Base-by-base conservation (phyloP, 306 rosid genomes). In the Cucurbita pepo region DNA sequence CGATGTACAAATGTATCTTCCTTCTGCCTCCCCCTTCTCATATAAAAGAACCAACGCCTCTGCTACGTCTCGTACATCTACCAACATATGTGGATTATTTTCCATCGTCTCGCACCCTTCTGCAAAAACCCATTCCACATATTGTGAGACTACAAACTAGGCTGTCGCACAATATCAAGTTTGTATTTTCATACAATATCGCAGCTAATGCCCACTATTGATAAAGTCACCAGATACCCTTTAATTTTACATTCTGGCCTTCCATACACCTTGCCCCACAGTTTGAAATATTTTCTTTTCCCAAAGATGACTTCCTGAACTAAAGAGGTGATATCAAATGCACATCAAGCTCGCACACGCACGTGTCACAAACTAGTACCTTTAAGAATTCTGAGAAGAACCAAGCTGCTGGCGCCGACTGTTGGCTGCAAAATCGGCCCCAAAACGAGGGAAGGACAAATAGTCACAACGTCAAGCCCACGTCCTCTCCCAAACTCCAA, bases 361-460 rank as follows among this genome's bases (percentile, higher is more conserved):
- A 25, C 1, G 19, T 48, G 55, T 66, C 71, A 59, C 75, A 44
- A 65, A 40, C 25, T 40, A 43, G 30, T n/a, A n/a, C 97, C 97
- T 82, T 77, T 81, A 22, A 84, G 65, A 78, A 88, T 56, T 59
- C 70, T 82, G 77, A 77, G 78, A 75, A 88, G 86, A 74, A 72
- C 22, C 79, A 80, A 74, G 85, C 82, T 84, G 72, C 92, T 91
- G 30, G 95, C 74, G 67, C 88, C 88, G 45, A 77, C 80, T 45
- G 80, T 78, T 66, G 92, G 74, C 85, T 82, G 92, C 40, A 88
- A 82, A 77, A 85, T 71, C n/a, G 95, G 97, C 41, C 95, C 92
- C 8, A 78, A 3, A 34, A 85, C 65, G 40, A 80, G 25, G 44
- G 81, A 22, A 21, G 95, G 96, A 75, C 91, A 90, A 21, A 90